Base-by-base conservation (phyloP, 2,329 filamentous ascomycete genomes). In the Neoascochyta sp. region DNA sequence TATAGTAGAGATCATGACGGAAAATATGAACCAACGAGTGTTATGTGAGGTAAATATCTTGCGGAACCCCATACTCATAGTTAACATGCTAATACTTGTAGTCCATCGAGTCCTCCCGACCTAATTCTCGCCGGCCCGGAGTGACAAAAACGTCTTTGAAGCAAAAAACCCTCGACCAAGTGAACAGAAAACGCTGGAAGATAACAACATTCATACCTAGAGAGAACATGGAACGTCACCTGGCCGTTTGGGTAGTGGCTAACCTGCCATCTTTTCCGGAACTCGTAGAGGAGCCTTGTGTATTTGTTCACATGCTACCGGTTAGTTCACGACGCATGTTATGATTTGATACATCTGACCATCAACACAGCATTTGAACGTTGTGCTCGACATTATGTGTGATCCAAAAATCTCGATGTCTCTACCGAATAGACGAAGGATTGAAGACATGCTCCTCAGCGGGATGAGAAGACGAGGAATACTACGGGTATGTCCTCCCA, bases 281-380 rank as follows among this genome's bases (percentile, higher is more conserved):
- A 14, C 19, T 45, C 1, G 11, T 18, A 8, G 4, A 22, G 5
- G 20, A 31, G 17, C 15, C 36, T 0, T 41, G 45, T n/a, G n/a
- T 50, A 4, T 49, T 50, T 14, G 22, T 27, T 5, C 24, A 40
- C 16, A 41, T 38, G n/a, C 16, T 33, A 13, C 39, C 31, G 7
- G 47, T 50, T 37, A 13, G 39, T 27, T n/a, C n/a, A 6, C n/a
- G 5, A 4, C 13, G 16, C 10, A 3, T 14, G 11, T 8, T 14
- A 5, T 26, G 18, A 13, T 10, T 22, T 11, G 9, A 9, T 16
- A 16, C 5, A 6, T 13, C 7, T 24, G 7, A 4, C 12, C 11
- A 4, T 4, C 10, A 8, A 9, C 8, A n/a, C 13, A 24, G 27
- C 17, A 16, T 12, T 11, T 23, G n/a, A 22, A 12, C 4, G 17